A percentile compares a stretch with the other conserved stretches of the same genome.
These are phyloP conservation scores for Pseudocercospora crystallina DNA, from an alignment of 2,329 filamentous ascomycete species.

Conservation along the genomic window DNA sequence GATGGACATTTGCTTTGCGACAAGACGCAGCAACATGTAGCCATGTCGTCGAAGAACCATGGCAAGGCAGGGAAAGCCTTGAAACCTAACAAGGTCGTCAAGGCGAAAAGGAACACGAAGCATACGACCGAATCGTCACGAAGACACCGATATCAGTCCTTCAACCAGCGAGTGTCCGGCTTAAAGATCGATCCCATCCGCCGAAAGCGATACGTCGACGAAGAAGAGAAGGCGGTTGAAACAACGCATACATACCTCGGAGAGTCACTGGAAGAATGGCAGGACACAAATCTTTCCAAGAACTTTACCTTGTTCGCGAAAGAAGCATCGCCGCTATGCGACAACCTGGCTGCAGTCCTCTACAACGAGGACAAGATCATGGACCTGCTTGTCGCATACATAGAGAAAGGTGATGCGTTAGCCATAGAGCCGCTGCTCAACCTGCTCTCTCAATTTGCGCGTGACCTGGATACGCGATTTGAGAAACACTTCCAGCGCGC, in stretches of 20 bases:
- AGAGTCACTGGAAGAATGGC: constrained; percentile 81
- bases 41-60: constrained; percentile 47
- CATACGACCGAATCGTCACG: constrained; percentile 74
- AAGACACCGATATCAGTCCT: constrained; percentile 87
- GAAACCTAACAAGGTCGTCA: constrained; percentile 39
- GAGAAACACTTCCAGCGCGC: constrained; percentile 81
- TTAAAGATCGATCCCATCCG: constrained; percentile 93
- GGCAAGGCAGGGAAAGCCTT: constrained; percentile 32
- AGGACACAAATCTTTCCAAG: constrained; percentile 84
- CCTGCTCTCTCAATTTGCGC: constrained; percentile 90
- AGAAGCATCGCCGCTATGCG: constrained; percentile 73
- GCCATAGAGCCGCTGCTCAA: constrained; percentile 83
- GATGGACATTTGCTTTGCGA: constrained; percentile 4
- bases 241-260: constrained; percentile 85
- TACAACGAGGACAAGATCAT: constrained; percentile 88
- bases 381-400: constrained; percentile 70
- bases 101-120: constrained; percentile 60
- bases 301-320: constrained; percentile 75
- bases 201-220: constrained; percentile 62
- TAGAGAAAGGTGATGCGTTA: constrained; percentile 73
- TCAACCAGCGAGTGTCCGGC: constrained; percentile 84
- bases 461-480: constrained; percentile 83
- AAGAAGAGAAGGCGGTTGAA: constrained; percentile 76
- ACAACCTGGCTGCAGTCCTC: constrained; percentile 87
- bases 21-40: constrained; percentile 21